phyloP scores from a whole-genome alignment of 495 filamentous ascomycete genomes.

The Penicillium argentinense region DNA sequence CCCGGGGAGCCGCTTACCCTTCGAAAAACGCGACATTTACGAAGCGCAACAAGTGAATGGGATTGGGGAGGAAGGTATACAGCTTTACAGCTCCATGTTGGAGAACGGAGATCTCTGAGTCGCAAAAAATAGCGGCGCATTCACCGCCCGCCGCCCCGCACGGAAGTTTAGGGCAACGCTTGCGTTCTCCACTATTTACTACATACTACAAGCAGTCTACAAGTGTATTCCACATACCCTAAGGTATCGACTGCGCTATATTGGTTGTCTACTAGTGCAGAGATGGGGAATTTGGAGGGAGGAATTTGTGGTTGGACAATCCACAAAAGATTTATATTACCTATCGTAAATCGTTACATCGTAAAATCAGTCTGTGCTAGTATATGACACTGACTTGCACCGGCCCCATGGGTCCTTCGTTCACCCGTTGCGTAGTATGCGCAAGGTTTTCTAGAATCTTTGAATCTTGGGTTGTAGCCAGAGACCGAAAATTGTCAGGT shows the following conservation, averaged over 20 bases:
- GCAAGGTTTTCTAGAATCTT: conserved; percentile 46
- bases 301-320: too few relatives aligned
- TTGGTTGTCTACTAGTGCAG: too few relatives aligned
- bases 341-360: conserved; percentile 10
- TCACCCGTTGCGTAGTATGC: conserved; percentile 43
- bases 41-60: not conserved
- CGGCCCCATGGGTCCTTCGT: conserved; percentile 45
- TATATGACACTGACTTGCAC: conserved; percentile 27
- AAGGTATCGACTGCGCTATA: too few relatives aligned
- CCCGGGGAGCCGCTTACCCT: conserved; percentile 40
- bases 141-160: conserved; percentile 11
- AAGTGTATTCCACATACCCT: too few relatives aligned
- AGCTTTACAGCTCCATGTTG: conserved; percentile 10
- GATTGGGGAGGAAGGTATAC: not conserved
- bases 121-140: conserved; percentile 13
- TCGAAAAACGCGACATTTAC: conserved; percentile 42
- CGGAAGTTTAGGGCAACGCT: conserved; percentile 21
- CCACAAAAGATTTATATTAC: not conserved
- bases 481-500: too few relatives aligned
- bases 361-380: too few relatives aligned
- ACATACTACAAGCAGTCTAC: too few relatives aligned
- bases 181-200: not conserved
- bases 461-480: too few relatives aligned
- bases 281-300: too few relatives aligned
- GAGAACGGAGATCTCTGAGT: not conserved